phyloP scores from a whole-genome alignment of 768 basidiomycete genomes.

The Boletellus ananas region DNA sequence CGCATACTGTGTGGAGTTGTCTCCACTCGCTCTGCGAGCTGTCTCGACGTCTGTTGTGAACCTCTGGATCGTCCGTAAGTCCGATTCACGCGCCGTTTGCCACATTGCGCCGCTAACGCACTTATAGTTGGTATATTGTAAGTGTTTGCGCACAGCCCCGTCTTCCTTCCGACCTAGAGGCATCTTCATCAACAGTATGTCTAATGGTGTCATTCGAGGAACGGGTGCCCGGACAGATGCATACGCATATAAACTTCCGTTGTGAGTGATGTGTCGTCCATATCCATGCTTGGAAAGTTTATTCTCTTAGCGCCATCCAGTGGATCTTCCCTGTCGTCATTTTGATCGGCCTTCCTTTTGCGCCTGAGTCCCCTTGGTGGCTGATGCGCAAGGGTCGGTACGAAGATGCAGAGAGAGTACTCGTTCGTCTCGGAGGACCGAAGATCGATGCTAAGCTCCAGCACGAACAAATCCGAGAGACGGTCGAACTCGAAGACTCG shows the following conservation, averaged over 20 bases:
- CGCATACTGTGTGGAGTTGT: conserved; percentile 26
- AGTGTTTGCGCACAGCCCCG: not conserved
- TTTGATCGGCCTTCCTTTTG: conserved; percentile 29
- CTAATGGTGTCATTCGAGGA: conserved; percentile 23
- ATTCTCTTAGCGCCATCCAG: conserved; percentile 22
- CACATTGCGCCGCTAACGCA: not conserved
- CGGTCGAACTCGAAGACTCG: conserved; percentile 28
- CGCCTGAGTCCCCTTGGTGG: conserved; percentile 34
- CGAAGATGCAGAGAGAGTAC: conserved; percentile 21
- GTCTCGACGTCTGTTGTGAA: conserved; percentile 25
- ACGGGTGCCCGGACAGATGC: conserved; percentile 17
- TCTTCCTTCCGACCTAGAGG: not conserved
- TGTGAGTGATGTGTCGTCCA: conserved; percentile 13
- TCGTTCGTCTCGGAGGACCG: conserved; percentile 19
- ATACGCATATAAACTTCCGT: conserved; percentile 26
- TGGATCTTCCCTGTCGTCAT: conserved; percentile 33
- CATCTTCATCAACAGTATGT: conserved; percentile 11
- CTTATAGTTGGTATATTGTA: conserved; percentile 23
- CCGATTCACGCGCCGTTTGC: not conserved
- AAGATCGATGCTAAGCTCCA: conserved; percentile 23
- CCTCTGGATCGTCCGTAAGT: conserved; percentile 26
- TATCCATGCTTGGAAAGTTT: not conserved
- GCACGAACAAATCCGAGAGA: conserved; percentile 25
- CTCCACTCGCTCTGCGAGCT: conserved; percentile 25
- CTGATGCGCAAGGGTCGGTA: conserved; percentile 28